Conservation (phyloP, 2,329 filamentous ascomycete genomes). For the Leptographium radiaticola region DNA sequence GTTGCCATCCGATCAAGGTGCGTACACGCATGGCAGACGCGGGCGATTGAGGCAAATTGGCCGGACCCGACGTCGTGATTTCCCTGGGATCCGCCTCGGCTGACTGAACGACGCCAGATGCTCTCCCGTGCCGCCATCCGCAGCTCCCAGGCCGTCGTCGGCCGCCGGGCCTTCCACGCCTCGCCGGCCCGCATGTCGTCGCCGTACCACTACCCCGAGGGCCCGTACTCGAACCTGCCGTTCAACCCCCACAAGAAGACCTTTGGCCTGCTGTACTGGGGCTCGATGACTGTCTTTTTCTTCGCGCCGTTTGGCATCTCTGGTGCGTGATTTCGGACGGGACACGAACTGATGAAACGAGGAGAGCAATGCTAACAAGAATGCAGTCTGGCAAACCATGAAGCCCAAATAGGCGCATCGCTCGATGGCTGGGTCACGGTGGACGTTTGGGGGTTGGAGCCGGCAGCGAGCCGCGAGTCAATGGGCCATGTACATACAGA, state of each 20-base stretch:
- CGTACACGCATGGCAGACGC: not conserved
- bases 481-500: conserved; percentile 6
- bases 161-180: conserved; percentile 88
- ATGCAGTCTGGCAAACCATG: conserved; percentile 36
- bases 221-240: conserved; percentile 84
- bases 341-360: not conserved
- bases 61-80: not conserved
- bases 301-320: conserved; percentile 51
- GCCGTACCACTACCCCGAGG: conserved; percentile 97
- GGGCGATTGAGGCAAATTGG: not conserved
- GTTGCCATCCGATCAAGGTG: not conserved
- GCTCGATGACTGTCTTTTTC: conserved; percentile 47
- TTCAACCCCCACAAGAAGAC: conserved; percentile 90
- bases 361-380: conserved; percentile 6
- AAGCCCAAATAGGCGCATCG: conserved; percentile 27
- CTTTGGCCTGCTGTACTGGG: conserved; percentile 76
- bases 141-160: conserved; percentile 38
- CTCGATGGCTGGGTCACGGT: not conserved
- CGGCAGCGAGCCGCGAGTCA: conserved; percentile 1
- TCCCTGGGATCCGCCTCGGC: not conserved
- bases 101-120: conserved; percentile 46
- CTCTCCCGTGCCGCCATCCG: conserved; percentile 52
- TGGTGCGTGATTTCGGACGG: conserved; percentile 28
- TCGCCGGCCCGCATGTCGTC: conserved; percentile 73
- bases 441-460: not conserved